Percentiles rank a stretch among this genome's conserved stretches.
These are phyloP conservation scores for Ascomycota sp. DNA, from an alignment of 2,329 filamentous ascomycete species.

Conservation along the genomic window DNA sequence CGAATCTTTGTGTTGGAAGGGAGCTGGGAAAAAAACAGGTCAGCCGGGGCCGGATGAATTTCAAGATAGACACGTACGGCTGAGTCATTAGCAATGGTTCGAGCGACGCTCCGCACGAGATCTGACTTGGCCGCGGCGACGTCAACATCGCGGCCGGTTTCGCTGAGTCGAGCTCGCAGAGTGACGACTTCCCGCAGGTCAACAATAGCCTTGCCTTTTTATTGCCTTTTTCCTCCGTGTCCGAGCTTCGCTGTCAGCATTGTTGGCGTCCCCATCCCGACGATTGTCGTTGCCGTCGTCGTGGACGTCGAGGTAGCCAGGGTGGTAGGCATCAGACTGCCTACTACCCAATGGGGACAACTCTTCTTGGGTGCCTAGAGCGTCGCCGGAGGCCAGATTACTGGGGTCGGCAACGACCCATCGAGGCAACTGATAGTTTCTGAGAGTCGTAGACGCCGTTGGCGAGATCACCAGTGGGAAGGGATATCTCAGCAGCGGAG, in stretches of 20 bases:
- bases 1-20: conserved; percentile 37
- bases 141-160: conserved; percentile 41
- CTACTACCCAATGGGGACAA: no score
- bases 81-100: conserved; percentile 28
- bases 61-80: conserved; percentile 3
- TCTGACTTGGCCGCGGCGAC: conserved; percentile 38
- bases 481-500: conserved; percentile 54
- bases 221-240: conserved; percentile 25
- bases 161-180: conserved; percentile 44
- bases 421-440: conserved; percentile 47
- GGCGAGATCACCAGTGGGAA: conserved; percentile 52
- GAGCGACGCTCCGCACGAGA: conserved; percentile 40
- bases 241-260: conserved; percentile 11
- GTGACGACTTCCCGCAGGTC: conserved; percentile 33
- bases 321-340: no score
- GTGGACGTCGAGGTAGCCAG: conserved; percentile 16
- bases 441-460: conserved; percentile 52
- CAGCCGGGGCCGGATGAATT: not conserved
- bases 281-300: conserved; percentile 16
- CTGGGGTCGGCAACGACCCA: conserved; percentile 48
- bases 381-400: conserved; percentile 24
- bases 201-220: conserved; percentile 37
- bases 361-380: no score
- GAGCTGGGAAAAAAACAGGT: conserved; percentile 22
- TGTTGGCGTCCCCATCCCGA: conserved; percentile 11